Evolutionary conservation across 345 rosid species (phyloP).

Genomic region (Triadica sebifera): DNA sequence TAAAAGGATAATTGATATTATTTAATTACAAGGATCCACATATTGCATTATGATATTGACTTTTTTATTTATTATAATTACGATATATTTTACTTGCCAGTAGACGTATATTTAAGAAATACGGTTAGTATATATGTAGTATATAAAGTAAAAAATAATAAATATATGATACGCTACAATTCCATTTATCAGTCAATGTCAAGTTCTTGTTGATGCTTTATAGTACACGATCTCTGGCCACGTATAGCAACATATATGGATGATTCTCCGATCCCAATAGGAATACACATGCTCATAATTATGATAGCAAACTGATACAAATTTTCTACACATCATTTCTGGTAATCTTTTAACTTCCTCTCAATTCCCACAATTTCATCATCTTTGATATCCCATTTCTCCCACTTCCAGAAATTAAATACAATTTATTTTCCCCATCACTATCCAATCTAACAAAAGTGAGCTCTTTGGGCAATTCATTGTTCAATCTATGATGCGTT

Average conservation of each 20-base stretch:
- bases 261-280: conserved; percentile 74
- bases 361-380: no score
- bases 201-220: conserved; percentile 59
- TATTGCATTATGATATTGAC: no score
- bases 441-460: conserved; percentile 67
- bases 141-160: no score
- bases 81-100: no score
- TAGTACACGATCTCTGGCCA: conserved; percentile 95
- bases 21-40: no score
- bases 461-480: conserved; percentile 44
- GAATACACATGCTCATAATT: conserved; percentile 82
- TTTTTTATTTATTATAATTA: no score
- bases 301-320: conserved; percentile 81
- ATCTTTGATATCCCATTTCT: no score
- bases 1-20: no score
- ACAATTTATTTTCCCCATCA: conserved; percentile 49
- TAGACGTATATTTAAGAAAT: no score
- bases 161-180: no score
- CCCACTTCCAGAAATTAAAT: conserved; percentile 83
- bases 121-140: no score
- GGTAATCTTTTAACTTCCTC: no score
- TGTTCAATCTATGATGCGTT: conserved; percentile 21
- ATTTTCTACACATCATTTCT: conserved; percentile 82
- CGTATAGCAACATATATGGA: conserved; percentile 81
- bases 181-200: conserved; percentile 93